A percentile compares a stretch with the other conserved stretches of the same genome.
Conservation (phyloP, 2,329 filamentous ascomycete genomes). For the Clarireedia monteithiana region DNA sequence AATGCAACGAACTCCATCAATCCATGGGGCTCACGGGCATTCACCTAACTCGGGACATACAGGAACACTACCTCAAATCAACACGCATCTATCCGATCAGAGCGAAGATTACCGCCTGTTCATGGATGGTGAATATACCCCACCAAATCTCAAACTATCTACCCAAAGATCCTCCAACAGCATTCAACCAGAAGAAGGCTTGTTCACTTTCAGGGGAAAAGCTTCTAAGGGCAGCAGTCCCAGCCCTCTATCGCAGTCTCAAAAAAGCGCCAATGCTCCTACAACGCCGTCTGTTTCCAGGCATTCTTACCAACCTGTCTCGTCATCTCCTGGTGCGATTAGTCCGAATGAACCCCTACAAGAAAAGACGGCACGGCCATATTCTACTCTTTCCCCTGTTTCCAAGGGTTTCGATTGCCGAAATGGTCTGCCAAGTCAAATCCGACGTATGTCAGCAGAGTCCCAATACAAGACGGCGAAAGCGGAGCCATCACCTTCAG, state of each 20-base stretch:
- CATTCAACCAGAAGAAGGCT: conserved; percentile 6
- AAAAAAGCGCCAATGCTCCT: conserved; percentile 12
- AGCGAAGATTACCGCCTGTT: background rate
- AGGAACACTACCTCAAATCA: background rate
- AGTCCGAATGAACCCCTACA: background rate
- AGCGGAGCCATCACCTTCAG: background rate
- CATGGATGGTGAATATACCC: background rate
- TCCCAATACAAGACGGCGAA: background rate
- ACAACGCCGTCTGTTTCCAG: conserved; percentile 11
- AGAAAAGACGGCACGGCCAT: background rate
- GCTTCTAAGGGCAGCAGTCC: background rate
- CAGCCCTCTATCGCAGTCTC: background rate
- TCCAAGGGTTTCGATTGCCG: background rate
- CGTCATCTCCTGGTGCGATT: background rate
- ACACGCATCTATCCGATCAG: background rate
- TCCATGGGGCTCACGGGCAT: background rate
- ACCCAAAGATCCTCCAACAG: background rate
- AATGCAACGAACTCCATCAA: background rate
- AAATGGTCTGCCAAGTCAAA: background rate
- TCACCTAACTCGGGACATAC: background rate
- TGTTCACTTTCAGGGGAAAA: conserved; percentile 2
- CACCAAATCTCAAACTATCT: background rate
- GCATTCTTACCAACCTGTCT: background rate
- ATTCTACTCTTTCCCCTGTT: background rate
- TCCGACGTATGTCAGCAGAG: background rate